These are phyloP conservation scores for Artemisia argyi DNA, from an alignment of 129 eudicot genomes.

Conservation along the genomic window DNA sequence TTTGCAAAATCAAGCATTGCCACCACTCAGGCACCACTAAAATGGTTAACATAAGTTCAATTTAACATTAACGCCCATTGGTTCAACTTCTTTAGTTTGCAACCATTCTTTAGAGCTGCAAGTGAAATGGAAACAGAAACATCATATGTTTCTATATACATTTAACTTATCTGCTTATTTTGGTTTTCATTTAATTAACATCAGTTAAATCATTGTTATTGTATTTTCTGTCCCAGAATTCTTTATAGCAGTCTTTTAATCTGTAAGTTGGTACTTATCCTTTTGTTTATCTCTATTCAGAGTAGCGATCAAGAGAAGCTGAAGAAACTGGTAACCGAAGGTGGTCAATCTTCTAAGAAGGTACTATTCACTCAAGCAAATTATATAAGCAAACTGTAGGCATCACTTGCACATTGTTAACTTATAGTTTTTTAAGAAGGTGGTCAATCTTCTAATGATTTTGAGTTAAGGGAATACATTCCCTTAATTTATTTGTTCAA, in stretches of 20 bases:
- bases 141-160: neutral
- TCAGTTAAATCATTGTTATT: no score
- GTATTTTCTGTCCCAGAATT: no score
- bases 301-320: conserved; percentile 64
- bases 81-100: neutral
- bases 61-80: neutral
- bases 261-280: neutral
- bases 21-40: neutral
- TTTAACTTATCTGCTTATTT: neutral
- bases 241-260: no score
- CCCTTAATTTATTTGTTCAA: no score
- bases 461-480: no score
- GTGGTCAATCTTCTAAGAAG: conserved; percentile 37
- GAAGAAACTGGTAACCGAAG: conserved; percentile 43
- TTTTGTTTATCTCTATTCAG: conserved; percentile 37
- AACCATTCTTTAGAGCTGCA: neutral
- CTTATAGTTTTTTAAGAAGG: neutral
- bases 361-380: conserved; percentile 26
- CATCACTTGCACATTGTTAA: conserved; percentile 11
- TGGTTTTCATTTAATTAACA: neutral
- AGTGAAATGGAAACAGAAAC: neutral
- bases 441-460: no score
- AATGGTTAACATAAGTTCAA: neutral
- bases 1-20: neutral
- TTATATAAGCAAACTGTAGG: conserved; percentile 1